phyloP scores from a whole-genome alignment of 345 rosid genomes.

The Syzygium aromaticum region DNA sequence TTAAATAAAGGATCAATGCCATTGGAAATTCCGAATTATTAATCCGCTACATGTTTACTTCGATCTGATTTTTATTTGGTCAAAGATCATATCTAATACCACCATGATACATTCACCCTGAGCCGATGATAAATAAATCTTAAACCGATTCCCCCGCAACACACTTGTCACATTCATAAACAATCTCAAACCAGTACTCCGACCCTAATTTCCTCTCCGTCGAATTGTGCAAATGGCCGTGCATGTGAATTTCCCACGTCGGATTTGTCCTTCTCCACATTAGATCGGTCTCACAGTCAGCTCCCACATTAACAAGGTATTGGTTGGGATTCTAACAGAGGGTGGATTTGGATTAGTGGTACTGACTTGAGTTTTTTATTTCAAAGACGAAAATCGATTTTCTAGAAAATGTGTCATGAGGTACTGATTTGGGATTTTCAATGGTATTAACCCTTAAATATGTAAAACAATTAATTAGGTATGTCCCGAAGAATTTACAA shows the following conservation, averaged over 20 bases:
- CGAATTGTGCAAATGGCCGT: neutral
- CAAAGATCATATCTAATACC: too few relatives aligned
- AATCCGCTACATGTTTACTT: neutral
- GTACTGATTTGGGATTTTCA: neutral
- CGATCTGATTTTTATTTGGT: too few relatives aligned
- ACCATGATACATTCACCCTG: neutral
- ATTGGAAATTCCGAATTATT: too few relatives aligned
- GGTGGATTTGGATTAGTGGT: neutral
- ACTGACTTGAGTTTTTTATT: neutral
- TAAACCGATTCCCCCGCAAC: neutral
- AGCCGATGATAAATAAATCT: neutral
- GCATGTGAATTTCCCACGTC: neutral
- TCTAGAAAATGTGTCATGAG: neutral
- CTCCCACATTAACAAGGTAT: neutral
- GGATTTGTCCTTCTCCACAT: neutral
- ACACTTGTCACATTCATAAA: too few relatives aligned
- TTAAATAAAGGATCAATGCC: too few relatives aligned
- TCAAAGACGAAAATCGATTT: fast-evolving
- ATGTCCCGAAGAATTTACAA: too few relatives aligned
- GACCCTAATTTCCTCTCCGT: fast-evolving
- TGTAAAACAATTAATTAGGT: neutral
- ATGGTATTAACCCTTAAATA: neutral
- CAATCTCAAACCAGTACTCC: neutral
- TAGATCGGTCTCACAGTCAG: fast-evolving
- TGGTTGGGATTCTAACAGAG: neutral